Evolutionary conservation across 2,329 filamentous ascomycete species (phyloP).

Genomic region (Colletotrichum higginsianum): DNA sequence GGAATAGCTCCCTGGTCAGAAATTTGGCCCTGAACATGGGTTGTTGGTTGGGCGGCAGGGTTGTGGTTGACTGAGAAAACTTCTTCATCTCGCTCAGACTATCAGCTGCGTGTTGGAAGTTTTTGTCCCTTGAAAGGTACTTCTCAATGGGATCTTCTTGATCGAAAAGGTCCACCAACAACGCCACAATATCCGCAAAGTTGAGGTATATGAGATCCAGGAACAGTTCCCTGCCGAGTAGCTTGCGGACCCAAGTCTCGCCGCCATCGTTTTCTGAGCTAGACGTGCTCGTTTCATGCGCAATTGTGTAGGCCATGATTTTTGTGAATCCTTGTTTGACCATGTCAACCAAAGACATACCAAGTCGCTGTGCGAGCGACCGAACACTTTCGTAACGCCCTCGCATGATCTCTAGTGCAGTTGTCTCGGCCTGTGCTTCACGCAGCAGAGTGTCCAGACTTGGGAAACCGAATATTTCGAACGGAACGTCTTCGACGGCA

Average conservation of each 20-base stretch:
- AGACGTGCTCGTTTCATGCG: slow-evolving; percentile 76
- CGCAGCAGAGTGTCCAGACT: slow-evolving; percentile 77
- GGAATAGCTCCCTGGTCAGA: slow-evolving; percentile 80
- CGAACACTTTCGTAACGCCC: slow-evolving; percentile 75
- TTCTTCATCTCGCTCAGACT: slow-evolving; percentile 79
- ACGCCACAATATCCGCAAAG: slow-evolving; percentile 83
- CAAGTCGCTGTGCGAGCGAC: slow-evolving; percentile 72
- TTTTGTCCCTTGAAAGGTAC: slow-evolving; percentile 72
- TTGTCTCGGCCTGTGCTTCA: slow-evolving; percentile 82
- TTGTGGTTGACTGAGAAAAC: slow-evolving; percentile 75
- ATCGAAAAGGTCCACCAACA: slow-evolving; percentile 83
- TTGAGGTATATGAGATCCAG: slow-evolving; percentile 74
- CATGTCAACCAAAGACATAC: slow-evolving; percentile 68
- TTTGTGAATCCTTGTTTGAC: slow-evolving; percentile 81
- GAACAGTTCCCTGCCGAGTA: slow-evolving; percentile 78
- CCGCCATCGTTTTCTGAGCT: slow-evolving; percentile 64
- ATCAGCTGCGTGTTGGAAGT: slow-evolving; percentile 72
- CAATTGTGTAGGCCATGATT: slow-evolving; percentile 86
- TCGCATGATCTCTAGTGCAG: slow-evolving; percentile 87
- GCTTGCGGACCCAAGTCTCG: slow-evolving; percentile 77
- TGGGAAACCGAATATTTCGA: slow-evolving; percentile 84
- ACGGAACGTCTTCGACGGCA: slow-evolving; percentile 81
- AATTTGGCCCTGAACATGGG: slow-evolving; percentile 87
- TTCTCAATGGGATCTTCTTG: slow-evolving; percentile 83
- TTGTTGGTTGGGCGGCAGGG: slow-evolving; percentile 84